Percentiles rank a stretch among this genome's conserved stretches.
phyloP scores from a whole-genome alignment of 2,329 filamentous ascomycete species.

The Cercospora brassicicola region DNA sequence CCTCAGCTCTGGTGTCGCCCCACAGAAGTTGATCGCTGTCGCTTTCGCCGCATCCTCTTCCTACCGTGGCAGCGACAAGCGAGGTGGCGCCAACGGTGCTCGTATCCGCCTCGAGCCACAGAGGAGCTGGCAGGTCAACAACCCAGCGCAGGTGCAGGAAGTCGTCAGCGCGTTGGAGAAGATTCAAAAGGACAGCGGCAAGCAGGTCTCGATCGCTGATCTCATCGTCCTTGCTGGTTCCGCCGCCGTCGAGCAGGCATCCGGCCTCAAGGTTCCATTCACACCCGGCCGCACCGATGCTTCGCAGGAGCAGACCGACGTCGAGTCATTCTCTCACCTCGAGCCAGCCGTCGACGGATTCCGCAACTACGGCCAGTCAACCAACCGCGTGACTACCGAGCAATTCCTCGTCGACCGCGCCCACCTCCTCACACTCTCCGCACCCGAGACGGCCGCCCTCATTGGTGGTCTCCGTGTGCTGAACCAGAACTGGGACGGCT shows the following conservation, averaged over 20 bases:
- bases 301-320: slow-evolving; percentile 69
- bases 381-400: slow-evolving; percentile 62
- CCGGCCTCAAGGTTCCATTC: slow-evolving; percentile 67
- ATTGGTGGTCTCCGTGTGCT: slow-evolving; percentile 71
- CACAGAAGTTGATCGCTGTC: slow-evolving; percentile 62
- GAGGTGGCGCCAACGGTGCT: slow-evolving; percentile 76
- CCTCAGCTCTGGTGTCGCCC: slow-evolving; percentile 60
- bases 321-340: slow-evolving; percentile 62
- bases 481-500: slow-evolving; percentile 70
- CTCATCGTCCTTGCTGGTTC: slow-evolving; percentile 72
- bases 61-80: slow-evolving; percentile 76
- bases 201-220: slow-evolving; percentile 77
- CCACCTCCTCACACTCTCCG: slow-evolving; percentile 67
- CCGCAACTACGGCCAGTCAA: slow-evolving; percentile 72
- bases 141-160: slow-evolving; percentile 64
- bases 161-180: slow-evolving; percentile 63
- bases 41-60: slow-evolving; percentile 71
- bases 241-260: slow-evolving; percentile 72
- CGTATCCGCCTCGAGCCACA: slow-evolving; percentile 73
- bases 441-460: slow-evolving; percentile 69
- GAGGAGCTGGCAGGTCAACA: slow-evolving; percentile 72
- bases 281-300: slow-evolving; percentile 71
- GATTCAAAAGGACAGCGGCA: slow-evolving; percentile 61
- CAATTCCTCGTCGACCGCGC: slow-evolving; percentile 71
- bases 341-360: slow-evolving; percentile 73